Evolutionary conservation across 495 filamentous ascomycete genomes (phyloP), one percentile per base, ranked within the genome.

Genomic region (Aspergillus carlsbadensis): DNA sequence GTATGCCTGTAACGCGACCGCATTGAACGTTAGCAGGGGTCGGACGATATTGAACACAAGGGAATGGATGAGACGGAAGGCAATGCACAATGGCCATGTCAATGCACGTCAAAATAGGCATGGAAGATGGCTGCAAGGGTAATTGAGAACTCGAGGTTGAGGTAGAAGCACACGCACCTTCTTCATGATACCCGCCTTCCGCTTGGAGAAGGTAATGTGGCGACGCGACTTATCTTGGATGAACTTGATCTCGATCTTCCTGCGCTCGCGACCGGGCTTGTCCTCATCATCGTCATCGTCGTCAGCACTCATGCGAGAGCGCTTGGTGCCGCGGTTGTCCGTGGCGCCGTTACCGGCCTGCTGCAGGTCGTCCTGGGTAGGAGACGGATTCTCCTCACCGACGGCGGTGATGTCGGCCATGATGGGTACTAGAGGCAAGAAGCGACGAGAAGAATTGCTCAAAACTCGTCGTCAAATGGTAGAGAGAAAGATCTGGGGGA

Each of bases 221-320:
- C 94, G 89, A 79, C 94, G 92, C 78, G 94, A 98, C 82, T 99
- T 99, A 78, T 99, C 94, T 75, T 92, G 92, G 70, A 99, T 99
- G 77, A 99, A 99, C 83, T 99, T 99, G 79, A 99, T 99, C 78
- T 99, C 94, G 66, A 99, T 99, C 86, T 99, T 99, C 73, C 94
- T 84, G 67, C 94, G 87, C 84, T 99, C 94, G 80, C 94, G 95
- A 68, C 92, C 91, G 53, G 90, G 90, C 87, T 97, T 97, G 70
- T 96, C 93, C 67, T 96, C 93, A 65, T 98, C 94, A 60, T 99
- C 94, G 65, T 99, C 94, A 59, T 98, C 95, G 70, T 99, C 94
- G 71, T 98, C 95, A 64, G 85, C 84, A 70, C 78, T 83, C 61
- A 91, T 85, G 70, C 94, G 91, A 74, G 81, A 82, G 67, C 94